These are phyloP conservation scores for Sclerotinia subarctica DNA, from an alignment of 2,329 filamentous ascomycete genomes.

Conservation along the genomic window DNA sequence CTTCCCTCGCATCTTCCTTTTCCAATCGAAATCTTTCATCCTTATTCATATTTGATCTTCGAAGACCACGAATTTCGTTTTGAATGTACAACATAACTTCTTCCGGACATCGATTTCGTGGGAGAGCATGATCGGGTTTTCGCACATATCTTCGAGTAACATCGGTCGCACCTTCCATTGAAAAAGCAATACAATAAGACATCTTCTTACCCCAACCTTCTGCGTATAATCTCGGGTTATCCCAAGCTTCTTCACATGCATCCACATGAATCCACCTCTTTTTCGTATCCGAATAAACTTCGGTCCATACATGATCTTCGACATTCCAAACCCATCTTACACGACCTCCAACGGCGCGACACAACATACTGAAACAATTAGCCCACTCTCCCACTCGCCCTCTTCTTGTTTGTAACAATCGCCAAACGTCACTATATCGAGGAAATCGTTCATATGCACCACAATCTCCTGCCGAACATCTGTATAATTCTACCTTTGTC, in stretches of 20 bases:
- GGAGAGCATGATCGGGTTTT: constrained; percentile 67
- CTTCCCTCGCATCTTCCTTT: constrained; percentile 74
- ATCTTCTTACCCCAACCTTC: constrained; percentile 97
- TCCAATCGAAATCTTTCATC: constrained; percentile 77
- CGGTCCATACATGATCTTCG: constrained; percentile 97
- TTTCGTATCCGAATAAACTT: constrained; percentile 92
- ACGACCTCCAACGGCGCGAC: constrained; percentile 82
- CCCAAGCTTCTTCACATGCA: constrained; percentile 91
- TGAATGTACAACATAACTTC: constrained; percentile 88
- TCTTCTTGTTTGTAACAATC: constrained; percentile 77
- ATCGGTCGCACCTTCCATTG: constrained; percentile 74
- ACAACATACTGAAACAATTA: constrained; percentile 98
- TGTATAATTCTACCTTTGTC: constrained; percentile 82
- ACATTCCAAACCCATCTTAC: constrained; percentile 98
- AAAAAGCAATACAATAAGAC: constrained; percentile 96
- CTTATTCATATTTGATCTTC: constrained; percentile 80
- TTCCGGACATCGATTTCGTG: constrained; percentile 78
- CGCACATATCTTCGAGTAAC: constrained; percentile 67
- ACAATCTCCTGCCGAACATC: constrained; percentile 75
- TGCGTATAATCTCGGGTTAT: constrained; percentile 86
- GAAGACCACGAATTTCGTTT: constrained; percentile 82
- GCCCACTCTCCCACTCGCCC: constrained; percentile 95
- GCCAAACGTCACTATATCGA: constrained; percentile 92
- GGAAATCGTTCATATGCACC: constrained; percentile 84
- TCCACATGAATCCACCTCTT: constrained; percentile 97